Evolutionary conservation across 495 filamentous ascomycete species (phyloP).

Genomic region (Penicillium simplicissimum): DNA sequence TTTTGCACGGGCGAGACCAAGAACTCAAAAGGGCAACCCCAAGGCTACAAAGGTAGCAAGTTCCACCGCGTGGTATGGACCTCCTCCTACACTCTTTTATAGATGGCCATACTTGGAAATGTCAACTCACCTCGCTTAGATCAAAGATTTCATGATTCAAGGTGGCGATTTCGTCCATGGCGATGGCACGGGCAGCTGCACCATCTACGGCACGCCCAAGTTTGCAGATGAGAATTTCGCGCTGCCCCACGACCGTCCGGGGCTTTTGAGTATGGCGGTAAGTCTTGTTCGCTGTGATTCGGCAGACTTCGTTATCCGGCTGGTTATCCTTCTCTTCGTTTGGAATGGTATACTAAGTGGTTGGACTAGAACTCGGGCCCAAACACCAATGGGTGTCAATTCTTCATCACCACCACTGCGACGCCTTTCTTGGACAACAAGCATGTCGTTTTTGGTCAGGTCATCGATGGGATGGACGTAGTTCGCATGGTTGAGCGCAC

Average conservation of each 20-base stretch:
- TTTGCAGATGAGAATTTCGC: constrained; percentile 92
- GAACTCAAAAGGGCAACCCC: constrained; percentile 72
- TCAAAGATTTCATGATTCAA: constrained; percentile 96
- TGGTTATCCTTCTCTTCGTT: not conserved
- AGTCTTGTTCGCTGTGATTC: constrained; percentile 29
- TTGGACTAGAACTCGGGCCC: constrained; percentile 78
- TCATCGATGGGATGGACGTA: constrained; percentile 87
- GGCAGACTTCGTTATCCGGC: not conserved
- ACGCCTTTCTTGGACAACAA: constrained; percentile 91
- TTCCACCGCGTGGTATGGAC: constrained; percentile 83
- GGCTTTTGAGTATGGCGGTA: constrained; percentile 92
- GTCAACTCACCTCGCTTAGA: constrained; percentile 50
- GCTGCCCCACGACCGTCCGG: constrained; percentile 73
- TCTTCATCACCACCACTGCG: constrained; percentile 89
- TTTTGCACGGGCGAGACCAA: constrained; percentile 96
- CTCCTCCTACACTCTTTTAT: not conserved
- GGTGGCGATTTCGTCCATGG: constrained; percentile 96
- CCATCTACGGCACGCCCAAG: constrained; percentile 79
- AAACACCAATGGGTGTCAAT: constrained; percentile 93
- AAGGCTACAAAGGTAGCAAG: constrained; percentile 92
- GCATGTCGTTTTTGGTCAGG: constrained; percentile 94
- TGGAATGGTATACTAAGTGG: not conserved
- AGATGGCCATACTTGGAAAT: not conserved
- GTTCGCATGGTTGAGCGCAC: constrained; percentile 87
- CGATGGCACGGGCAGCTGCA: constrained; percentile 84